Base-by-base conservation (phyloP, 2,329 filamentous ascomycete genomes). In the Stylonectria norvegica region DNA sequence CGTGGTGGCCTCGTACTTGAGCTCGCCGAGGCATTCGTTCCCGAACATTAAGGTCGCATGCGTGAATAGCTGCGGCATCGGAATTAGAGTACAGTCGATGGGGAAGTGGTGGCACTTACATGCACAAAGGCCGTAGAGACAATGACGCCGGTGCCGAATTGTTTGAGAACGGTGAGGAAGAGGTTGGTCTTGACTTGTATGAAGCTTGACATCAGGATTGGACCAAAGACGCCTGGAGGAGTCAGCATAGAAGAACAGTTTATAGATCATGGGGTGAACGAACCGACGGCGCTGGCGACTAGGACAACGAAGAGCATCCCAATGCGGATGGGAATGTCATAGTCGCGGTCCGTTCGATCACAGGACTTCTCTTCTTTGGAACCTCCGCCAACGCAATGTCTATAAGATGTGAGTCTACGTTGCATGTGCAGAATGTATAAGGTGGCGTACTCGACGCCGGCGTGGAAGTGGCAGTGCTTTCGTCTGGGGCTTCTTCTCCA, bases 271-370 rank as follows among this genome's bases (percentile, higher is more conserved):
- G 5, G 17, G 11, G 11, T 30, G 14, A 27, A 41, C 59, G 41
- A 61, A 67, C 81, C 85, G 14, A 88, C 70, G 0, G 72, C 69
- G 49, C 84, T 86, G 3, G 84, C 85, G 0, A 69, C 72, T 1
- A 89, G 68, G 23, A 89, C 78, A 14, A 80, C 83, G 54, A 89
- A 89, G n/a, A 89, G 63, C 1, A 86, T 76, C 3, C 85, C 86
- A 36, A 89, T 71, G 7, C 86, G 76, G 3, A 89, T 70, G 1
- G 71, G 70, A 14, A 87, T 71, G 53, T 89, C 79, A 67, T 89
- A 89, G 33, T 83, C 65, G 31, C 71, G 63, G 28, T 69, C 53
- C 8, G 57, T 55, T 9, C 61, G 65, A 2, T 67, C 67, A 55
- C 81, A 85, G 9, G 42, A 83, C 12, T 52, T 66, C 55, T n/a